Evolutionary conservation across 1,284 basidiomycete genomes (phyloP).

Genomic region (Gymnopus androsaceus): DNA sequence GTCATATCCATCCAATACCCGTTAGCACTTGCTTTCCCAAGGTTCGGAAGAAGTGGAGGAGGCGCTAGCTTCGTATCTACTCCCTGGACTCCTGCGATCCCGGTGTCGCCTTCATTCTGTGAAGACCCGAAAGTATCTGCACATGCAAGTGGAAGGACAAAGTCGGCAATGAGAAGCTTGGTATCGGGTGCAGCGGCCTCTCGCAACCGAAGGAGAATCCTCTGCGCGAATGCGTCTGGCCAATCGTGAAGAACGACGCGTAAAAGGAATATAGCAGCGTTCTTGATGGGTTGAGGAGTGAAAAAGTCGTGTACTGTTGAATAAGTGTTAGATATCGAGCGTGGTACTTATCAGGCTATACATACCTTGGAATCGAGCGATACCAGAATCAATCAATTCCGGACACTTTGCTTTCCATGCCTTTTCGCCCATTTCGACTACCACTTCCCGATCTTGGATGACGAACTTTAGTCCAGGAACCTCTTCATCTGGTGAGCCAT

Average conservation of each 20-base stretch:
- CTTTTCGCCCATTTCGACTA: conserved; percentile 61
- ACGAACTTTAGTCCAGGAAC: conserved; percentile 53
- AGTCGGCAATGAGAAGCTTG: conserved; percentile 66
- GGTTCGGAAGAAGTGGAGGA: conserved; percentile 63
- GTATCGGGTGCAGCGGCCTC: conserved; percentile 54
- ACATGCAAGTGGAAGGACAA: conserved; percentile 69
- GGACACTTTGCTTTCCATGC: conserved; percentile 67
- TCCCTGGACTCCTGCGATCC: conserved; percentile 42
- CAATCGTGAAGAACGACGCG: conserved; percentile 75
- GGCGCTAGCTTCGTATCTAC: conserved; percentile 47
- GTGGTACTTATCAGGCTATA: not conserved
- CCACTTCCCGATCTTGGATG: conserved; percentile 69
- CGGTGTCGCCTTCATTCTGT: conserved; percentile 17
- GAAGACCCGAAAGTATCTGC: conserved; percentile 44
- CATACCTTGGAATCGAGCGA: conserved; percentile 59
- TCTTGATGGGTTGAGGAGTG: conserved; percentile 53
- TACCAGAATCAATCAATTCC: conserved; percentile 57
- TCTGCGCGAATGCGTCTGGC: conserved; percentile 62
- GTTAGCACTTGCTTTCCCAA: conserved; percentile 70
- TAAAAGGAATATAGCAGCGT: conserved; percentile 66
- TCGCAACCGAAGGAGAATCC: conserved; percentile 51
- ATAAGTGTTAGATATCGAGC: not conserved
- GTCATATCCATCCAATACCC: conserved; percentile 76
- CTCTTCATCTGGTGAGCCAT: conserved; percentile 16
- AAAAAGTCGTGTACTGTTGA: conserved; percentile 70